Evolutionary conservation across 768 basidiomycete species (phyloP), one percentile per base, ranked within the genome.

Genomic region (Suillus alpinus): DNA sequence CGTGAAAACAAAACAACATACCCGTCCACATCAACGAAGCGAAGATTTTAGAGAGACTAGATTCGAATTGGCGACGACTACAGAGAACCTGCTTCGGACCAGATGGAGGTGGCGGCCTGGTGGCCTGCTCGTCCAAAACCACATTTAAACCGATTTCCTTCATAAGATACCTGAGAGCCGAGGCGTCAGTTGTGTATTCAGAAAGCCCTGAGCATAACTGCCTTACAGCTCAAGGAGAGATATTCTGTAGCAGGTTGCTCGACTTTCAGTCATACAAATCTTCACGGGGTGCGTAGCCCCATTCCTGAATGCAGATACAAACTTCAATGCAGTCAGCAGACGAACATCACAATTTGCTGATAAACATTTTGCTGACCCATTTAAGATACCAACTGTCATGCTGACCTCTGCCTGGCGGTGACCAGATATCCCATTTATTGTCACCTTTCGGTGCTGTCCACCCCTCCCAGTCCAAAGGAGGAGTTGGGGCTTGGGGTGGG

Each of bases 11-110:
- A 34, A 36, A 36, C 29, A 36, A 20, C 7, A 6, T 23, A 67
- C 66, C 58, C 2, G 47, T 59, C 66, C 66, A 67, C 41, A 67
- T 13, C 6, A 52, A 31, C 0, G 43, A 40, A 40, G 66, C 66
- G 10, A 59, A 31, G 7, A 53, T 52, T 0, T 58, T 1, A 13
- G 59, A 44, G 37, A 67, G 37, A 5, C 4, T 46, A 3, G 39
- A 31, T 32, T 67, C 51, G 1, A 67, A 6, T 6, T 43, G 32
- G 6, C 5, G 29, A n/a, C 29, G 56, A 50, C 56, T 31, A n/a
- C 39, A 36, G 20, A 53, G 51, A 23, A 52, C 34, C 20, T 36
- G 36, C 51, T 52, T 52, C 13, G 51, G 34, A 36, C 51, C 51
- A 52, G 51, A 36, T 34, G 51, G 51, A 23, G 51, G 51, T 8